A percentile compares a stretch with the other conserved stretches of the same genome.
phyloP scores from a whole-genome alignment of 805 yeast genomes.

The Candida fluviatilis region DNA sequence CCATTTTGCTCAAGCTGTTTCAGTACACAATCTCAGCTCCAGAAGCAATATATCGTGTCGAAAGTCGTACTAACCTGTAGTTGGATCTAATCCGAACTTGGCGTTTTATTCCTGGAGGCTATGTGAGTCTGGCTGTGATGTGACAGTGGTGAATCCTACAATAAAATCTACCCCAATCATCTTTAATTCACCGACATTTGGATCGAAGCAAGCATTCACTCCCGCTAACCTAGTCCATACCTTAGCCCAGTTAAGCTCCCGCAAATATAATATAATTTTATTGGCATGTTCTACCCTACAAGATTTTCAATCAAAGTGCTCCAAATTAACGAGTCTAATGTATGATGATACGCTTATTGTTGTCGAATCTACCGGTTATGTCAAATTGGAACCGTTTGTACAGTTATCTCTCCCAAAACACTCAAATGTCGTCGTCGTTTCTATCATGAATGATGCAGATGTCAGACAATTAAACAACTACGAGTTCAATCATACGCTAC shows the following conservation, averaged over 20 bases:
- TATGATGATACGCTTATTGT: slow-evolving; percentile 46
- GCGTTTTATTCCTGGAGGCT: slow-evolving; percentile 59
- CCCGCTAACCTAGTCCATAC: slow-evolving; percentile 10
- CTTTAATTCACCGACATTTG: slow-evolving; percentile 14
- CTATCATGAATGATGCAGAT: slow-evolving; percentile 63
- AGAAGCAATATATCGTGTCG: too few relatives aligned
- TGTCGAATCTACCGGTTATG: slow-evolving; percentile 67
- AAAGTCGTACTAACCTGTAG: slow-evolving; percentile 1
- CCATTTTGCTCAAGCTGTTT: too few relatives aligned
- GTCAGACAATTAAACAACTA: slow-evolving; percentile 32
- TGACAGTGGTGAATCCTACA: slow-evolving; percentile 35
- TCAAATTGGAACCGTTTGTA: slow-evolving; percentile 69
- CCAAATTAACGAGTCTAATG: slow-evolving; percentile 21
- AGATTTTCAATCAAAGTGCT: slow-evolving; percentile 30
- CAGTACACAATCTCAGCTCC: too few relatives aligned
- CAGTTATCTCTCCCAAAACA: slow-evolving; percentile 36
- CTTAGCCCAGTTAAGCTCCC: slow-evolving; percentile 8
- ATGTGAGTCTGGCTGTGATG: slow-evolving; percentile 28
- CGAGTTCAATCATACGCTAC: slow-evolving; percentile 28
- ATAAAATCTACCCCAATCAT: slow-evolving; percentile 15
- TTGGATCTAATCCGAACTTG: slow-evolving; percentile 56
- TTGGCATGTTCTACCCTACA: slow-evolving; percentile 34
- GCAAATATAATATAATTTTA: slow-evolving; percentile 32
- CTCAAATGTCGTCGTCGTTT: slow-evolving; percentile 32
- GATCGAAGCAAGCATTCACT: slow-evolving; percentile 6